phyloP scores from a whole-genome alignment of 2,329 filamentous ascomycete species.

The Ophiostoma sp. region DNA sequence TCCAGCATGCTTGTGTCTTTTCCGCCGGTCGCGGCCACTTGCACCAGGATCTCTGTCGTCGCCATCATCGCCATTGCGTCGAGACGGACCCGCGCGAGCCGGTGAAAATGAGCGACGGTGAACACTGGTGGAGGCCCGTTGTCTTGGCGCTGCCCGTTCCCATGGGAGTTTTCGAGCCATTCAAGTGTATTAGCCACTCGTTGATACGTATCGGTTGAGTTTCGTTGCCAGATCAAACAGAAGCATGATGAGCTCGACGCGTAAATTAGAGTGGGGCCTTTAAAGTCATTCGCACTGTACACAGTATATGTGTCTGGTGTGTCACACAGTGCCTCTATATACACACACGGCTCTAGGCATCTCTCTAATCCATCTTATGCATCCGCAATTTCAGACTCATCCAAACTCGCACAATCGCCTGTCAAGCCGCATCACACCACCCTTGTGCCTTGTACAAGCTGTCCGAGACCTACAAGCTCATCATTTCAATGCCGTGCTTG shows the following conservation, averaged over 20 bases:
- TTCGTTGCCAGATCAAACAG: neutral
- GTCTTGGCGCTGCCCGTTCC: conserved; percentile 16
- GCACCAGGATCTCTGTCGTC: too few species aligned
- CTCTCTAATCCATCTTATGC: neutral
- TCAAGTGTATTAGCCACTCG: too few species aligned
- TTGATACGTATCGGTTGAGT: too few species aligned
- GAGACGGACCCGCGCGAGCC: neutral
- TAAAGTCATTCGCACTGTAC: neutral
- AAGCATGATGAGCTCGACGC: neutral
- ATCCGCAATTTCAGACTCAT: neutral
- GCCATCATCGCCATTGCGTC: neutral
- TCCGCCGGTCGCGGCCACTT: neutral
- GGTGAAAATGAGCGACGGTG: conserved; percentile 9
- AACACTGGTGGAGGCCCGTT: neutral
- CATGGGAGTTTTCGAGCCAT: conserved; percentile 29
- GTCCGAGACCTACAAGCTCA: neutral
- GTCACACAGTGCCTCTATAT: neutral
- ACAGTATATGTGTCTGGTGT: neutral
- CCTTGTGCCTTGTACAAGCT: neutral
- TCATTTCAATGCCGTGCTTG: neutral
- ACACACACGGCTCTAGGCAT: neutral
- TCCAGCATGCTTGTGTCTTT: neutral
- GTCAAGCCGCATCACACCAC: neutral
- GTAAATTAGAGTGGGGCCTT: neutral
- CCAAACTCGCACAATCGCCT: conserved; percentile 1